Conservation (phyloP, 75 land plant genomes). For the Adiantum capillusveneris region DNA sequence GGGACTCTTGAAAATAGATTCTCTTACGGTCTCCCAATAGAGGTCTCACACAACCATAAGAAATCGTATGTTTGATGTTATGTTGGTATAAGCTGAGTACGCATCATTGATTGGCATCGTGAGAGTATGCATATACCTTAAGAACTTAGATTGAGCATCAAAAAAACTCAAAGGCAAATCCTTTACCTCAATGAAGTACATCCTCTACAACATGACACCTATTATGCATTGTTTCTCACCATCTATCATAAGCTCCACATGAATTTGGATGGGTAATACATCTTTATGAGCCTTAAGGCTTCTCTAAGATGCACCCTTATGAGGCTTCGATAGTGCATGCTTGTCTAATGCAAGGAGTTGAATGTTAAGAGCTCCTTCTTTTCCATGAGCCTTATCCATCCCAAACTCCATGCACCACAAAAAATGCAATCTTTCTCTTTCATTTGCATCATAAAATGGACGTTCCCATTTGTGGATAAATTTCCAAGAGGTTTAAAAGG, state of each 20-base stretch:
- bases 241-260: slow-evolving; percentile 3
- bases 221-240: not conserved
- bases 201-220: not conserved
- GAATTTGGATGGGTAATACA: not conserved
- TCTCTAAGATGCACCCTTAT: too few species aligned
- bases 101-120: not conserved
- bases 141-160: not conserved
- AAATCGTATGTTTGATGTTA: not conserved
- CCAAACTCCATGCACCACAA: too few species aligned
- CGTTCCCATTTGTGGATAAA: too few species aligned
- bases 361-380: too few species aligned
- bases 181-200: not conserved
- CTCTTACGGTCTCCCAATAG: not conserved
- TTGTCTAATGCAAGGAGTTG: too few species aligned
- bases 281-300: not conserved
- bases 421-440: too few species aligned
- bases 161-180: not conserved
- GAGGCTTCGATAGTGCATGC: too few species aligned
- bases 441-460: too few species aligned
- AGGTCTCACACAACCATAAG: not conserved
- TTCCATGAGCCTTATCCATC: too few species aligned
- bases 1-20: not conserved
- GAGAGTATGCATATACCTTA: not conserved
- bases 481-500: too few species aligned
- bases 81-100: not conserved